Evolutionary conservation across 2,329 filamentous ascomycete species (phyloP), one percentile per base, ranked within the genome.

Genomic region (Ophiostoma sp.): DNA sequence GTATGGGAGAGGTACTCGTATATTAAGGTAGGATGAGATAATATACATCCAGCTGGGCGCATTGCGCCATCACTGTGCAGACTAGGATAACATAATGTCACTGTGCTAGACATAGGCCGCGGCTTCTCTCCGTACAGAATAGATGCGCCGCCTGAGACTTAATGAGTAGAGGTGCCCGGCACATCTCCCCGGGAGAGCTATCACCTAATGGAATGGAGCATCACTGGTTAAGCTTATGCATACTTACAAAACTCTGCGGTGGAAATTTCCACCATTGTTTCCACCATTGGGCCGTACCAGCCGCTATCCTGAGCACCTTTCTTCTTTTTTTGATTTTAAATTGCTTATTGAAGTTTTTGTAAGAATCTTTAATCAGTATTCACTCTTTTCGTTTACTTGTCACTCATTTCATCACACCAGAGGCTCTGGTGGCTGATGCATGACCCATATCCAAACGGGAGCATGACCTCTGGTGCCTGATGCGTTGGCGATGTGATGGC

Each of bases 231-330:
- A 27, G 27, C 27, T 27, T 60, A 52, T 68, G 64, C 64, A 64
- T 27, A 36, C 14, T 42, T 36, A 1, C 18, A 68, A 68, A 68
- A 58, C 38, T 66, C 45, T 68, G 64, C 64, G 64, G 67, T 58
- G 52, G 18, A 14, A 14, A 18, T 36, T 44, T 16, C 67, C 64
- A 44, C 55, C 52, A 55, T 55, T 55, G 49, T 36, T 44, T 16
- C 67, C 64, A 44, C 55, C 52, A 55, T 55, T 55, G 49, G 49
- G 6, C n/a, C 9, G 49, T 3, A 9, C 14, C 12, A 47, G 45
- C 45, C 45, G 45, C 45, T 47, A 1, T 27, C 27, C 27, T 47
- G 49, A 52, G 49, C 16, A 9, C 40, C 16, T 18, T 55, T 66
- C 55, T 42, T 45, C 2, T 7, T 45, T 45, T 12, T 2, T 12